Evolutionary conservation across 1,284 basidiomycete genomes (phyloP).

Genomic region (Hemileia vastatrix): DNA sequence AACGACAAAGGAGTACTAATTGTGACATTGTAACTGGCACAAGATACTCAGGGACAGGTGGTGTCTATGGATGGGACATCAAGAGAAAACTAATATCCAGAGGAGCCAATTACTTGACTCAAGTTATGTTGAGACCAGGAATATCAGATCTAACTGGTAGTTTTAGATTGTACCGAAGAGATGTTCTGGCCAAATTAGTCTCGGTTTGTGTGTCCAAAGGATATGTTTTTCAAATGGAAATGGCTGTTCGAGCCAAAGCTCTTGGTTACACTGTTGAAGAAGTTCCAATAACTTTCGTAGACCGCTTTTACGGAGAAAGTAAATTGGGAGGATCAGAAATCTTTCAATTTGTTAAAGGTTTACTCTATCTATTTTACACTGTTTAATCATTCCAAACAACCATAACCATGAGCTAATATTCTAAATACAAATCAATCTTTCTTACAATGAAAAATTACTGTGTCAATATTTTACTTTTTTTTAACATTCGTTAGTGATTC

Average conservation of each 20-base stretch:
- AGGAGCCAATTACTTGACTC: slow-evolving; percentile 76
- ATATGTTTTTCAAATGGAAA: slow-evolving; percentile 96
- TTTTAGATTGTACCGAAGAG: slow-evolving; percentile 70
- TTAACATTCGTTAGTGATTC: too few relatives aligned
- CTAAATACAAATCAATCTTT: too few relatives aligned
- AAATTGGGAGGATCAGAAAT: slow-evolving; percentile 79
- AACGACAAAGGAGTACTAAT: slow-evolving; percentile 64
- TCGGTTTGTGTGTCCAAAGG: slow-evolving; percentile 70
- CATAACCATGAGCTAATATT: too few relatives aligned
- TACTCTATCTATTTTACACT: slow-evolving; percentile 64
- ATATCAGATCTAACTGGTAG: slow-evolving; percentile 81
- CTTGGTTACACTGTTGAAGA: slow-evolving; percentile 74
- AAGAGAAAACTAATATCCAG: slow-evolving; percentile 72
- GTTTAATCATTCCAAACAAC: too few relatives aligned
- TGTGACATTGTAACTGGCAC: slow-evolving; percentile 83
- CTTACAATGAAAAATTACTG: too few relatives aligned
- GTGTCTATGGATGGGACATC: slow-evolving; percentile 82
- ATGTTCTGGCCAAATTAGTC: slow-evolving; percentile 69
- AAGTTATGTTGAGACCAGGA: slow-evolving; percentile 66
- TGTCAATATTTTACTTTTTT: too few relatives aligned
- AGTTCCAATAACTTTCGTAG: slow-evolving; percentile 84
- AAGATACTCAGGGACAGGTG: slow-evolving; percentile 77
- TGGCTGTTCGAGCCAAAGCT: slow-evolving; percentile 77
- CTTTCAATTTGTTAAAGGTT: slow-evolving; percentile 75
- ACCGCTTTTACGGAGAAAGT: slow-evolving; percentile 80